phyloP scores from a whole-genome alignment of 1,139 yeast species.

The Debaryomyces nepalensis region DNA sequence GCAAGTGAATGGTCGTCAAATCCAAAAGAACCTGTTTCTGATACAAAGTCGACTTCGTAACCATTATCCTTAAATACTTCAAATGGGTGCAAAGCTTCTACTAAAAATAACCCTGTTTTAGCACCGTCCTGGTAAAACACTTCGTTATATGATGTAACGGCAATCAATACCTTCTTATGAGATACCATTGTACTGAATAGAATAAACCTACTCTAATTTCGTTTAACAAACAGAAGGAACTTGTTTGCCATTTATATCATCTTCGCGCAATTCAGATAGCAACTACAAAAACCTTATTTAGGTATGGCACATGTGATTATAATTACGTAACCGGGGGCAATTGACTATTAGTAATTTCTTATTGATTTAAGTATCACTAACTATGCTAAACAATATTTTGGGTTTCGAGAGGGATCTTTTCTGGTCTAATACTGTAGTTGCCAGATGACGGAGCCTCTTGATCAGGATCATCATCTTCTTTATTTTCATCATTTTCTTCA shows the following conservation, averaged over 20 bases:
- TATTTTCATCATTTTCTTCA: constrained; percentile 16
- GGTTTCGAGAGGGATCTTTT: constrained; percentile 15
- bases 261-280: too few relatives aligned
- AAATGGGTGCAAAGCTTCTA: constrained; percentile 63
- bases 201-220: not conserved
- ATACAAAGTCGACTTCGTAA: constrained; percentile 54
- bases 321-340: not conserved
- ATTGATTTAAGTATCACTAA: not conserved
- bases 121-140: constrained; percentile 58
- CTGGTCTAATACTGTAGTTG: constrained; percentile 8
- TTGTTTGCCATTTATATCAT: constrained; percentile 1
- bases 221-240: too few relatives aligned
- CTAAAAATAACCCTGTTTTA: constrained; percentile 58
- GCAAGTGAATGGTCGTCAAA: constrained; percentile 56
- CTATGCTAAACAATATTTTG: constrained; percentile 16
- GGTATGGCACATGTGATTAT: too few relatives aligned
- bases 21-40: constrained; percentile 60
- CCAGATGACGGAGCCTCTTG: constrained; percentile 13
- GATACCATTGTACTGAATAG: constrained; percentile 1
- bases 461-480: not conserved
- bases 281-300: too few relatives aligned
- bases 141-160: constrained; percentile 53
- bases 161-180: constrained; percentile 50
- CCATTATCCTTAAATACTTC: constrained; percentile 50
- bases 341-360: not conserved